Conservation (phyloP, 495 filamentous ascomycete species). For the Penicillium paxilli region DNA sequence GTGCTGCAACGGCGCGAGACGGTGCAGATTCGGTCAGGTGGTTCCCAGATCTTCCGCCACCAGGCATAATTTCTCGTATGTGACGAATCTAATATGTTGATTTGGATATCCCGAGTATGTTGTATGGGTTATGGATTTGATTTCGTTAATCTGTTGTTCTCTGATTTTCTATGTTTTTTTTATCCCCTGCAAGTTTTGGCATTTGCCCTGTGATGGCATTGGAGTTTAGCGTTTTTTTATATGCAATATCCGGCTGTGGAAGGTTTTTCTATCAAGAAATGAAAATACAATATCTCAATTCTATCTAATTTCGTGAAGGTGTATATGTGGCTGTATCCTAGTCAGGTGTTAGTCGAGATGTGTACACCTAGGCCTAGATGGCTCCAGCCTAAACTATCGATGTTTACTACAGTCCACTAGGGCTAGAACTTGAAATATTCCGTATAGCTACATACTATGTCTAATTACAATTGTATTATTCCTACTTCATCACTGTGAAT, state of each 20-base stretch:
- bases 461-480: neutral
- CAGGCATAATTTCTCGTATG: conserved; percentile 48
- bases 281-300: neutral
- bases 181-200: too few relatives aligned
- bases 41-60: conserved; percentile 82
- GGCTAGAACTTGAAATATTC: too few relatives aligned
- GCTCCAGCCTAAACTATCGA: too few relatives aligned
- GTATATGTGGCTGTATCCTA: too few relatives aligned
- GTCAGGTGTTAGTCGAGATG: too few relatives aligned
- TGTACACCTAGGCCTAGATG: too few relatives aligned
- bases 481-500: neutral
- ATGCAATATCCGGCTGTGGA: conserved; percentile 13
- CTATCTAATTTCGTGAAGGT: too few relatives aligned
- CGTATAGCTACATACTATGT: too few relatives aligned
- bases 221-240: conserved; percentile 25
- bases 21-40: conserved; percentile 86
- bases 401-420: neutral
- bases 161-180: too few relatives aligned
- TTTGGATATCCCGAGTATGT: conserved; percentile 23
- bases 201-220: conserved; percentile 15
- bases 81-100: conserved; percentile 24
- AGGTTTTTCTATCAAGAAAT: neutral
- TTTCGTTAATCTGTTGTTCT: conserved; percentile 4
- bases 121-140: conserved; percentile 22
- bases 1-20: conserved; percentile 87